A percentile compares a stretch with the other conserved stretches of the same genome.
These are phyloP conservation scores for Cryptosporidium meleagridis DNA, from an alignment of 169 alveolate species.

Conservation along the genomic window DNA sequence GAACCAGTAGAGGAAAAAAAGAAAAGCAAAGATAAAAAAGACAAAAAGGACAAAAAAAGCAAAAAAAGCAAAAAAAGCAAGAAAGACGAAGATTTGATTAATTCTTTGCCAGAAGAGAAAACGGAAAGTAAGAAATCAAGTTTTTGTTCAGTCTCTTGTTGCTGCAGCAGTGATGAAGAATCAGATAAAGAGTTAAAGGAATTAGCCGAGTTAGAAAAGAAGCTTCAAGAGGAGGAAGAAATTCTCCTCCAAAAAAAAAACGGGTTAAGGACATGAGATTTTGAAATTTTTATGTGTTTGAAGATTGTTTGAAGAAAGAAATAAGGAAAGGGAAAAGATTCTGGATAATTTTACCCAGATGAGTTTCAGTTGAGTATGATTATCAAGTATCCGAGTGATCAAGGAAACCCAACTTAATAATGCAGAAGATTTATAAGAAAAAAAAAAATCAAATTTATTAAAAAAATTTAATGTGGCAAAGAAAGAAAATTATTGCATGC, in stretches of 20 bases:
- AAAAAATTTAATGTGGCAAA: not conserved
- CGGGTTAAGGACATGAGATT: not conserved
- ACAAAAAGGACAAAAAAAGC: not conserved
- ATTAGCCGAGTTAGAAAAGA: constrained; percentile 1
- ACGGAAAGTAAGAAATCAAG: not conserved
- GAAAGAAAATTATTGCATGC: constrained; percentile 1
- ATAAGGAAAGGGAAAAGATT: not conserved
- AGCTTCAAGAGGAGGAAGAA: not conserved
- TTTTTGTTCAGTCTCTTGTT: not conserved
- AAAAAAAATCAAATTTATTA: not conserved
- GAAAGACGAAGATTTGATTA: not conserved
- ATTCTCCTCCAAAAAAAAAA: not conserved
- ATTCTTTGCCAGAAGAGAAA: not conserved
- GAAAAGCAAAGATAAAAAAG: not conserved
- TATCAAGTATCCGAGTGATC: not conserved
- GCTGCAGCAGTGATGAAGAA: not conserved
- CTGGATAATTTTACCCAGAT: not conserved
- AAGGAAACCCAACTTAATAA: too few species aligned
- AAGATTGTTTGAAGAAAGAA: not conserved
- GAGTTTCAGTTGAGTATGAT: not conserved
- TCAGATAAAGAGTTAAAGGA: not conserved
- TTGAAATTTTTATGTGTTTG: not conserved
- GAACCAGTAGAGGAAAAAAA: too few species aligned
- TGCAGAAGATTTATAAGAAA: not conserved
- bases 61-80: not conserved